Evolutionary conservation across 441 rosid genomes (phyloP).

Genomic region (Mallotus japonicus): DNA sequence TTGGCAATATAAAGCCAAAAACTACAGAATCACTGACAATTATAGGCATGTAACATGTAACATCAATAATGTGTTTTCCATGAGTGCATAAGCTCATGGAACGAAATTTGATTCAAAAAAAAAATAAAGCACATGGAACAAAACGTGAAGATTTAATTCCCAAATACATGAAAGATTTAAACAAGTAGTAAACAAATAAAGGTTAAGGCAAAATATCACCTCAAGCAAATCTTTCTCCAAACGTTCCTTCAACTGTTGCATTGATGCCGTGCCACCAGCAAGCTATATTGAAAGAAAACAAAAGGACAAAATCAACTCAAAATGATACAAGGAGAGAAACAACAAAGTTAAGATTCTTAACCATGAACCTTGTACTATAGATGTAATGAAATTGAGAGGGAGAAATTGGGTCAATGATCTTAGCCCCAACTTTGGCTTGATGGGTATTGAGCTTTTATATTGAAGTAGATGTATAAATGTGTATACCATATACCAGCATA

Average conservation of each 20-base stretch:
- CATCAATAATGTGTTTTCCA: no score
- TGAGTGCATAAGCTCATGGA: no score
- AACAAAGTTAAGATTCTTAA: neutral
- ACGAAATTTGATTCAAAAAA: no score
- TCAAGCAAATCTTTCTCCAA: constrained; percentile 97
- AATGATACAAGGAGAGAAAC: neutral
- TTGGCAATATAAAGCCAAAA: neutral
- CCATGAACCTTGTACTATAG: neutral
- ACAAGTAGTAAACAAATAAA: neutral
- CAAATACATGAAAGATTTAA: neutral
- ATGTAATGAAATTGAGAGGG: neutral
- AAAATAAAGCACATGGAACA: neutral
- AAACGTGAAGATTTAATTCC: constrained; percentile 1
- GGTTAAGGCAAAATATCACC: constrained; percentile 40
- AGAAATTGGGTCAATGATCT: neutral
- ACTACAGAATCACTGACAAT: no score
- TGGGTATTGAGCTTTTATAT: neutral
- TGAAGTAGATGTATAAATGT: neutral
- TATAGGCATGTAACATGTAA: no score
- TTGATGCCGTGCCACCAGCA: constrained; percentile 99
- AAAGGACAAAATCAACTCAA: neutral
- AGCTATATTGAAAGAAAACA: constrained; percentile 48
- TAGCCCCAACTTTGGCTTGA: no score
- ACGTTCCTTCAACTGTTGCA: constrained; percentile 99
- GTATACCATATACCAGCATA: no score